phyloP scores from a whole-genome alignment of 2,329 filamentous ascomycete genomes.

The Microascus cirrosus region DNA sequence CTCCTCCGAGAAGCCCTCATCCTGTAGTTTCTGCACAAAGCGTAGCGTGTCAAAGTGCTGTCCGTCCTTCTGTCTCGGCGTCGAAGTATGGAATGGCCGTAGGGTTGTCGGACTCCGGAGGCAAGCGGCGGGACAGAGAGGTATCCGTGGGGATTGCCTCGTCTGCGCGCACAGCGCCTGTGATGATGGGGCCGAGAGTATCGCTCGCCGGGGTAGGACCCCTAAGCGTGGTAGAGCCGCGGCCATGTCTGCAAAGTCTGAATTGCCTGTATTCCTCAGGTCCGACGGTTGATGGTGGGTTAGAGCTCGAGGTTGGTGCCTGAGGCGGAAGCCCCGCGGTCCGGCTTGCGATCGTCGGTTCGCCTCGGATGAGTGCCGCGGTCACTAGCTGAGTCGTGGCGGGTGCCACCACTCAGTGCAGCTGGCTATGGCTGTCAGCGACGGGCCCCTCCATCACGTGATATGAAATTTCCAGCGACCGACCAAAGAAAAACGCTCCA shows the following conservation, averaged over 20 bases:
- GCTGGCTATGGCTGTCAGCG: background rate
- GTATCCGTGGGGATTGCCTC: background rate
- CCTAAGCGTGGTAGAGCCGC: conserved; percentile 6
- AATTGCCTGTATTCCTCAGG: background rate
- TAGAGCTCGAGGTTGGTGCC: background rate
- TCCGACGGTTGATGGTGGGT: background rate
- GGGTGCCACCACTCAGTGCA: background rate
- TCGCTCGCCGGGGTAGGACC: background rate
- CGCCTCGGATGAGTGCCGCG: too few species aligned
- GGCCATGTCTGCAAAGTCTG: conserved; percentile 2
- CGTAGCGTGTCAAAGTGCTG: conserved; percentile 98
- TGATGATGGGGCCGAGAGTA: background rate
- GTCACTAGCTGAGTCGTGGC: too few species aligned
- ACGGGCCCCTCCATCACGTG: background rate
- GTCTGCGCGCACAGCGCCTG: background rate
- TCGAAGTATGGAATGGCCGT: conserved; percentile 57
- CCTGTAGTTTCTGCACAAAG: conserved; percentile 82
- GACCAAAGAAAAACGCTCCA: background rate
- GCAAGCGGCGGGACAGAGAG: conserved; percentile 7
- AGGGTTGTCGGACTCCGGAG: conserved; percentile 6
- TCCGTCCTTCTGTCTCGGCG: conserved; percentile 40
- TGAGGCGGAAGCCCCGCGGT: background rate
- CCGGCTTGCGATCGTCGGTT: background rate
- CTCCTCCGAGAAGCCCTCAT: conserved; percentile 89
- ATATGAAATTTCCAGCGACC: background rate